phyloP scores from a whole-genome alignment of 176 grass and related monocot species.

The Cenchrus purpureus region DNA sequence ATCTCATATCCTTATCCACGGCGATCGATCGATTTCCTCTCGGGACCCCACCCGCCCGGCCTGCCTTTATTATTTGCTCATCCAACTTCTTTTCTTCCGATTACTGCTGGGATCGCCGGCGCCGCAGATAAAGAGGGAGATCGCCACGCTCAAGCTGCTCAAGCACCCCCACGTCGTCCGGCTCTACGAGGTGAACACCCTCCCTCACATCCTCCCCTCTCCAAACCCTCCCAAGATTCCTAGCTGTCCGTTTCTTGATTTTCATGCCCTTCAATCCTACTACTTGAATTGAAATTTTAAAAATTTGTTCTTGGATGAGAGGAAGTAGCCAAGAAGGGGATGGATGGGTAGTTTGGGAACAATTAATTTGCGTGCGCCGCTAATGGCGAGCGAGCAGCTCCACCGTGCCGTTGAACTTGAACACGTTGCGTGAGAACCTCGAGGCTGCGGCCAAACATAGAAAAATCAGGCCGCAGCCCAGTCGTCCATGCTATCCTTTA shows the following conservation, averaged over 20 bases:
- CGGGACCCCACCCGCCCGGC: too few species aligned
- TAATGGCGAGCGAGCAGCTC: not conserved
- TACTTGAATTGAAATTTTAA: not conserved
- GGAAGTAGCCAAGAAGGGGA: not conserved
- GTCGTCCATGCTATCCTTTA: not conserved
- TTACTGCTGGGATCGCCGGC: not conserved
- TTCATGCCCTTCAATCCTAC: not conserved
- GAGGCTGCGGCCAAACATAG: not conserved
- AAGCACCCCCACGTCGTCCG: conserved; percentile 84
- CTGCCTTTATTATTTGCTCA: not conserved
- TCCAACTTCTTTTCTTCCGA: not conserved
- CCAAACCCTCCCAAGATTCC: not conserved
- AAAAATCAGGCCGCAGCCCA: not conserved
- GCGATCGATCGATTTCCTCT: not conserved
- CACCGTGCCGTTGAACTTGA: conserved; percentile 21
- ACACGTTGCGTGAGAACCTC: conserved; percentile 15
- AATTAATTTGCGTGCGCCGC: conserved; percentile 1
- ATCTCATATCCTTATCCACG: not conserved
- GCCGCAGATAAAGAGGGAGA: conserved; percentile 78
- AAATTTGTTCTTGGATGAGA: not conserved
- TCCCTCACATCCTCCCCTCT: not conserved
- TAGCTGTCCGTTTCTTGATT: not conserved
- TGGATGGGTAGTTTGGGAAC: conserved; percentile 14
- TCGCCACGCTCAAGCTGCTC: conserved; percentile 79
- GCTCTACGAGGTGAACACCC: conserved; percentile 56